Conservation (phyloP, 805 yeast genomes). For the Metschnikowia lunata region DNA sequence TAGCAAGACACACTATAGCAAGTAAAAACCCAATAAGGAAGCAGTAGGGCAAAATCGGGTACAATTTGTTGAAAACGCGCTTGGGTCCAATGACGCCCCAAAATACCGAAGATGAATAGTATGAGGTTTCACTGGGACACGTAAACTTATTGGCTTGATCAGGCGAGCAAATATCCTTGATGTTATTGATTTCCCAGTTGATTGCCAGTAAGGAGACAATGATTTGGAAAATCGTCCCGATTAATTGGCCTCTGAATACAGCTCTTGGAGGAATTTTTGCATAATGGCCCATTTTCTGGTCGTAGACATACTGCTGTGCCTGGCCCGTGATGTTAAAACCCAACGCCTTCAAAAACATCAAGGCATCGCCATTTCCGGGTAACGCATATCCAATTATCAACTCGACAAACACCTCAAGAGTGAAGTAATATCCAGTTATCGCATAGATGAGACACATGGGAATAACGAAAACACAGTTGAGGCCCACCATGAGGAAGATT, state of each 20-base stretch:
- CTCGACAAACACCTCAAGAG: conserved; percentile 40
- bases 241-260: conserved; percentile 39
- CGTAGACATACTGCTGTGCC: conserved; percentile 45
- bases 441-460: conserved; percentile 37
- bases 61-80: conserved; percentile 12
- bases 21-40: conserved; percentile 37
- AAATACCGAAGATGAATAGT: conserved; percentile 39
- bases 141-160: conserved; percentile 28
- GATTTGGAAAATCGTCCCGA: conserved; percentile 37
- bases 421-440: conserved; percentile 32
- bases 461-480: conserved; percentile 35
- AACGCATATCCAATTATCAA: conserved; percentile 40
- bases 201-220: conserved; percentile 37
- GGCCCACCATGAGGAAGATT: conserved; percentile 32
- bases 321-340: conserved; percentile 46
- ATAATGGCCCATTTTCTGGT: conserved; percentile 42
- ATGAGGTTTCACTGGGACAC: conserved; percentile 38
- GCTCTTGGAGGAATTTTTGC: conserved; percentile 38
- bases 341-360: conserved; percentile 44
- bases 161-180: conserved; percentile 31
- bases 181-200: conserved; percentile 37
- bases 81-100: conserved; percentile 41
- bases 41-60: conserved; percentile 25
- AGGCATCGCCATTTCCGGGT: conserved; percentile 46
- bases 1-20: conserved; percentile 31